Evolutionary conservation across 306 rosid genomes (phyloP), one percentile per base, ranked within the genome.

Genomic region (Boehmeria nivea): DNA sequence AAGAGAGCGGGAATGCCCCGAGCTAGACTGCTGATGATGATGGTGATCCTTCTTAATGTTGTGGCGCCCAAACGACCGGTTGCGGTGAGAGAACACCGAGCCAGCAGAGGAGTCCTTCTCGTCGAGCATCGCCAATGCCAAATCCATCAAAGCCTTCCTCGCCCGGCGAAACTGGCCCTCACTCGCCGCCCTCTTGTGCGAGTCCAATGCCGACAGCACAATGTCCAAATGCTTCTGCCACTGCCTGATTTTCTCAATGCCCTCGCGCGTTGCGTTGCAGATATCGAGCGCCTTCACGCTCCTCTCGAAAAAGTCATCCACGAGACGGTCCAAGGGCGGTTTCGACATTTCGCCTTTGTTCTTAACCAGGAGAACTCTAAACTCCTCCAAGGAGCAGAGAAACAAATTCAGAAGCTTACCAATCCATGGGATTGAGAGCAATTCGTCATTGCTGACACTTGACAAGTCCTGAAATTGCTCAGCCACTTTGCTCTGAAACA

Each of bases 91-190:
- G 39, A 83, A 62, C 12, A 72, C 69, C 0, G 88, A 74, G 22
- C 93, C 82, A 1, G 45, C 4, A 12, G 54, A 50, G 1, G 87
- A 69, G 43, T 81, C 91, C 49, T 72, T 80, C 43, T 81, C 94
- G 21, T 79, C 94, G 25, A 83, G 81, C 95, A 83, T 83, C 16
- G 75, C 58, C 57, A 83, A 70, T n/a, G 89, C 76, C 64, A 87
- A 78, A 72, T 87, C 95, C 76, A 72, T 68, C 69, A 87, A 57
- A 12, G 89, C 94, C 78, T 87, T 87, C 51, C 84, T 81, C 24
- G 95, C 93, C 58, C 95, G 76, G 34, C 86, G 78, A 54, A 91
- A 76, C 71, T 82, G 94, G 39, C 82, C 96, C 66, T 91, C 98
- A 1, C 76, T 67, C 46, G 76, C 76, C 25, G 84, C 69, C 80